Percentiles rank a stretch among this genome's conserved stretches.
phyloP scores from a whole-genome alignment of 176 grass and related monocot genomes.

The Luzula sylvatica region DNA sequence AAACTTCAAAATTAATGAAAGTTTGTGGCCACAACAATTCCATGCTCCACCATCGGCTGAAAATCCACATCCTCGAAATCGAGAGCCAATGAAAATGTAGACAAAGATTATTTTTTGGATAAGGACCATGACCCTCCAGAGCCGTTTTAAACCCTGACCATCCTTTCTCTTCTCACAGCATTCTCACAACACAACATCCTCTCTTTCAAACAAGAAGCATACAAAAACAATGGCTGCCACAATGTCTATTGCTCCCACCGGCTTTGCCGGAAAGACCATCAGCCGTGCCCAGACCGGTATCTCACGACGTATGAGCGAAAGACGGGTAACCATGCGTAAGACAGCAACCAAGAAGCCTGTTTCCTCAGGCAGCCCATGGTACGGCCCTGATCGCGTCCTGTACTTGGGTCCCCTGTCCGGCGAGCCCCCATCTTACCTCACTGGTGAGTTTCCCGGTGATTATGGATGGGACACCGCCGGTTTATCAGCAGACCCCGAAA shows the following conservation, averaged over 20 bases:
- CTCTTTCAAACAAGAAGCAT: background rate
- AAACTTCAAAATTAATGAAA: background rate
- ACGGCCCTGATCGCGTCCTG: slow-evolving; percentile 68
- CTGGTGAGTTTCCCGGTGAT: slow-evolving; percentile 78
- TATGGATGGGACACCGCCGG: slow-evolving; percentile 90
- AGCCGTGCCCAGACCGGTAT: slow-evolving; percentile 14
- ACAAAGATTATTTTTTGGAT: slow-evolving; percentile 10
- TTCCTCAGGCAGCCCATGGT: slow-evolving; percentile 62
- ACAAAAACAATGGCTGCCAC: slow-evolving; percentile 30
- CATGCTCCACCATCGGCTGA: slow-evolving; percentile 11
- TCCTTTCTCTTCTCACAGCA: slow-evolving; percentile 1
- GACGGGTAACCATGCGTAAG: slow-evolving; percentile 64
- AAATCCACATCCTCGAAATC: slow-evolving; percentile 7
- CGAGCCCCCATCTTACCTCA: slow-evolving; percentile 68
- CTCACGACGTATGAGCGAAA: slow-evolving; percentile 20
- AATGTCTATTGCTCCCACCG: slow-evolving; percentile 54
- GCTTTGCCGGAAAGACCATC: slow-evolving; percentile 41
- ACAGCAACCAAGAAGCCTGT: slow-evolving; percentile 25
- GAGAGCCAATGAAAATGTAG: slow-evolving; percentile 2
- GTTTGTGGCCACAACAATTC: slow-evolving; percentile 1
- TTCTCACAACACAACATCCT: background rate
- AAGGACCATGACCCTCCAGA: slow-evolving; percentile 2
- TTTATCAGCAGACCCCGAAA: slow-evolving; percentile 66
- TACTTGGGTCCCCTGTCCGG: slow-evolving; percentile 82
- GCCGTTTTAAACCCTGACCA: background rate